Evolutionary conservation across 2,329 filamentous ascomycete species (phyloP).

Genomic region (Verticillium zaregamsianum): DNA sequence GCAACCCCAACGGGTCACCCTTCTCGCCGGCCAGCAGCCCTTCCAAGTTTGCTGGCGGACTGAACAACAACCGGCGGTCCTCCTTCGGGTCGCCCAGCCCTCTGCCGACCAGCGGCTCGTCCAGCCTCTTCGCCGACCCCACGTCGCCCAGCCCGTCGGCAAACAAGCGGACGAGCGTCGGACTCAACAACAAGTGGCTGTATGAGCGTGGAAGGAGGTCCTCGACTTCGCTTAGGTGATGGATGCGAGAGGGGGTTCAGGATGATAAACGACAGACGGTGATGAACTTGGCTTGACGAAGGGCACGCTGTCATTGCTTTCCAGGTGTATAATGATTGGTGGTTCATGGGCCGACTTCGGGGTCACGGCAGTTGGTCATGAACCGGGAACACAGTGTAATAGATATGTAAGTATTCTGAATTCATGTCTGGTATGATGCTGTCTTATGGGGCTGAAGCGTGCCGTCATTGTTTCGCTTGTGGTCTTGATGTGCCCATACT

Average conservation of each 20-base stretch:
- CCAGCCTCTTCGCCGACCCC: conserved; percentile 52
- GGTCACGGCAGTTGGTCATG: background rate
- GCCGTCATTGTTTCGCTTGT: background rate
- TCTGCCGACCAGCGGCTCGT: conserved; percentile 43
- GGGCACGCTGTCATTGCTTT: background rate
- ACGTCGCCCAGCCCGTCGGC: conserved; percentile 64
- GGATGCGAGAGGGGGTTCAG: background rate
- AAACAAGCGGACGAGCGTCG: conserved; percentile 68
- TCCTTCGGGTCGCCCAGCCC: conserved; percentile 59
- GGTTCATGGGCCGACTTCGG: background rate
- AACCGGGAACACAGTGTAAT: background rate
- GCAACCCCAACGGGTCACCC: conserved; percentile 39
- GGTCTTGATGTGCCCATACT: background rate
- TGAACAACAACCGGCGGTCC: conserved; percentile 47
- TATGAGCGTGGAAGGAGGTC: conserved; percentile 75
- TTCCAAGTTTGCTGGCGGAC: conserved; percentile 56
- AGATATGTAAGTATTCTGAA: background rate
- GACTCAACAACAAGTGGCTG: conserved; percentile 89
- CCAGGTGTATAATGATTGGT: background rate
- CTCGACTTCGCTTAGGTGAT: conserved; percentile 19
- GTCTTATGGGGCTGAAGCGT: background rate
- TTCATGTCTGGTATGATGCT: background rate
- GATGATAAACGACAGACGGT: background rate
- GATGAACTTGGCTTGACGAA: background rate
- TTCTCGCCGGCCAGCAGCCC: conserved; percentile 43